Percentiles rank a stretch among this genome's conserved stretches.
Evolutionary conservation across 1,284 basidiomycete genomes (phyloP).

Genomic region (Cutaneotrichosporon spelunceum): DNA sequence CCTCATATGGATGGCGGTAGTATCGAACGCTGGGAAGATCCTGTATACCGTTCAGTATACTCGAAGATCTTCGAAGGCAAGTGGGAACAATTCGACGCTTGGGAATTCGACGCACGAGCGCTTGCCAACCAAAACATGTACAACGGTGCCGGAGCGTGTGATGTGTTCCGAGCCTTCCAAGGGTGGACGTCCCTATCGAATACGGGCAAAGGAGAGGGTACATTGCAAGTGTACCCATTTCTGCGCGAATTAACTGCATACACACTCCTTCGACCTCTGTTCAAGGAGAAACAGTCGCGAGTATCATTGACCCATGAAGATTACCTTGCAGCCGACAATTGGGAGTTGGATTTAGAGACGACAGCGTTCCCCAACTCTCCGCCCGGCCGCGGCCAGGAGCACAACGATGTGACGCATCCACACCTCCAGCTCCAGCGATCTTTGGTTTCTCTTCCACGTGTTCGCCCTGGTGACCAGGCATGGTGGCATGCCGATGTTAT

Average conservation of each 20-base stretch:
- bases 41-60: conserved; percentile 61
- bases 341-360: conserved; percentile 62
- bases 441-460: conserved; percentile 71
- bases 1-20: conserved; percentile 74
- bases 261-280: conserved; percentile 70
- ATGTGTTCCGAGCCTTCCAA: conserved; percentile 71
- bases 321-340: conserved; percentile 59
- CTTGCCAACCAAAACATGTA: conserved; percentile 47
- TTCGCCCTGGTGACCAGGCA: conserved; percentile 71
- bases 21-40: conserved; percentile 75
- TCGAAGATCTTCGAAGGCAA: conserved; percentile 58
- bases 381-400: conserved; percentile 63
- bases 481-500: conserved; percentile 78
- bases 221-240: conserved; percentile 71
- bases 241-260: conserved; percentile 72
- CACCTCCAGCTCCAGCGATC: conserved; percentile 64
- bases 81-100: conserved; percentile 56
- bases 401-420: conserved; percentile 64
- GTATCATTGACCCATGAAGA: conserved; percentile 25
- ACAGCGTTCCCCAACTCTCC: conserved; percentile 63
- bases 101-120: conserved; percentile 36
- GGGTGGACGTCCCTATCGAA: conserved; percentile 62
- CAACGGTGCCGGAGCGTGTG: conserved; percentile 55
- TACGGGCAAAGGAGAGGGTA: conserved; percentile 67
- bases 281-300: conserved; percentile 50